A percentile compares a stretch with the other conserved stretches of the same genome.
Evolutionary conservation across 768 basidiomycete species (phyloP).

Genomic region (Serendipita sp.): DNA sequence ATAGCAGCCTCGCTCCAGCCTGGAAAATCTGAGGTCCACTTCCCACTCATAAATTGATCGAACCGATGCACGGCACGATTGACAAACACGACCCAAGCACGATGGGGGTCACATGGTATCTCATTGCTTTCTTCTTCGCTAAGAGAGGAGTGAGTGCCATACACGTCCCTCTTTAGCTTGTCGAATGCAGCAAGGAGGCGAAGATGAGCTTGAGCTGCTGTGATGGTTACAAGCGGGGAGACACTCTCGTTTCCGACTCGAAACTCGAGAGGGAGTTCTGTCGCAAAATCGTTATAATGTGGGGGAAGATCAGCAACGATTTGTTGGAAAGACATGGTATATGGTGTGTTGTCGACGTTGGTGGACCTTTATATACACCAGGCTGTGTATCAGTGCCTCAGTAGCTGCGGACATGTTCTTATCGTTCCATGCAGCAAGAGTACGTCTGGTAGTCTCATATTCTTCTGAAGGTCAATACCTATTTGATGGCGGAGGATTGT

Average conservation of each 20-base stretch:
- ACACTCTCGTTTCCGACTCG: neutral
- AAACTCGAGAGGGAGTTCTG: neutral
- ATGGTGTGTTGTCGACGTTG: too few species aligned
- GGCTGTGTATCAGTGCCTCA: too few species aligned
- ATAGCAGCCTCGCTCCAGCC: neutral
- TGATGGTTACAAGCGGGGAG: conserved; percentile 8
- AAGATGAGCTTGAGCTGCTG: conserved; percentile 9
- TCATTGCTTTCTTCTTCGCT: neutral
- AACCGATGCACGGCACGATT: neutral
- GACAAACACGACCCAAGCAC: conserved; percentile 4
- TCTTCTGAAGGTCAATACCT: too few species aligned
- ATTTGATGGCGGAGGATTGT: too few species aligned
- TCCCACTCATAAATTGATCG: conserved; percentile 2
- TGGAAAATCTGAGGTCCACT: neutral
- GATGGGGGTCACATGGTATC: neutral
- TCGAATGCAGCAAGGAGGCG: conserved; percentile 10
- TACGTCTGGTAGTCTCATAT: too few species aligned
- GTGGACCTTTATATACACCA: too few species aligned
- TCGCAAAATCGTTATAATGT: neutral
- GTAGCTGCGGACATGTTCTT: too few species aligned
- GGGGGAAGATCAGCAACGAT: neutral
- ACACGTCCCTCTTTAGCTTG: neutral
- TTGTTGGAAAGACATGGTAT: too few species aligned
- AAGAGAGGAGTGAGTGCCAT: neutral
- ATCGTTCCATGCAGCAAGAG: too few species aligned